These are phyloP conservation scores for Grigorovia humatica DNA, from an alignment of 805 yeast genomes.

Conservation along the genomic window DNA sequence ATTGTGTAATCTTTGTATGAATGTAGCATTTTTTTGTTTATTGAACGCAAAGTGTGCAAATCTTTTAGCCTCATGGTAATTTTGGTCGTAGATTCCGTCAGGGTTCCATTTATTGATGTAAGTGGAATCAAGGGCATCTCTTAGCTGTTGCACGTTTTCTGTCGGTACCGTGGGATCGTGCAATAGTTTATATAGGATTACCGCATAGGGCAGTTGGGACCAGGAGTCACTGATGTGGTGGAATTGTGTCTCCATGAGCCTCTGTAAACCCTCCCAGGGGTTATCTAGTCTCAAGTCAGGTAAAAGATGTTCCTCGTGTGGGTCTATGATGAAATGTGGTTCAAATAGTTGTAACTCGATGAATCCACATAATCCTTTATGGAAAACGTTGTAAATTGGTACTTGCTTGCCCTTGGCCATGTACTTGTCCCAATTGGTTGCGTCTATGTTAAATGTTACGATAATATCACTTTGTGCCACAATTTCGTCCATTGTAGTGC, in stretches of 20 bases:
- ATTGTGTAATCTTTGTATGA: background rate
- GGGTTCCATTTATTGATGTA: constrained; percentile 25
- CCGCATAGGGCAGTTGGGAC: constrained; percentile 55
- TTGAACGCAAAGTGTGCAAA: constrained; percentile 34
- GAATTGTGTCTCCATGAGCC: constrained; percentile 41
- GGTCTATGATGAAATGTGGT: constrained; percentile 55
- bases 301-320: constrained; percentile 47
- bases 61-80: constrained; percentile 43
- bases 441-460: background rate
- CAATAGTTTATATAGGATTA: constrained; percentile 3
- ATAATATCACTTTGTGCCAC: background rate
- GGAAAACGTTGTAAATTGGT: constrained; percentile 35
- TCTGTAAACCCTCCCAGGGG: constrained; percentile 63
- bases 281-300: constrained; percentile 56
- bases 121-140: background rate
- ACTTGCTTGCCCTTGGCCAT: background rate
- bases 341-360: constrained; percentile 44
- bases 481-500: constrained; percentile 2
- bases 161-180: background rate
- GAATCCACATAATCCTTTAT: constrained; percentile 58
- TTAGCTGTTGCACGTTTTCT: background rate
- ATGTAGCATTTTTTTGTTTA: background rate
- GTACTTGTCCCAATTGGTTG: background rate
- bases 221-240: constrained; percentile 31
- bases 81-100: constrained; percentile 27